Base-by-base conservation (phyloP, 805 yeast genomes). In the Candida koratica region DNA sequence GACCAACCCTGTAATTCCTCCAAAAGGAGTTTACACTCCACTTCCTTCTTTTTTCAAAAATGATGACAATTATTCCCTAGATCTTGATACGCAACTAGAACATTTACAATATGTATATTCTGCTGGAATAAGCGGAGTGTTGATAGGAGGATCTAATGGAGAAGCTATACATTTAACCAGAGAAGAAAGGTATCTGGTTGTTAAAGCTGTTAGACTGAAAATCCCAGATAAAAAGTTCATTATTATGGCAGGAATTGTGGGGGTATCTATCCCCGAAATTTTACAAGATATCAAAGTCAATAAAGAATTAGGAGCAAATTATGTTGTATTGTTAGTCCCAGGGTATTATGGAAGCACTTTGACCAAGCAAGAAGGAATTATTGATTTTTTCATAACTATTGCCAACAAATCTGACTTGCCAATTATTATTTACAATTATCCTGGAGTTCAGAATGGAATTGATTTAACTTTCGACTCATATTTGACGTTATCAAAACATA, bases 61-160 rank as follows among this genome's bases (percentile, higher is more conserved):
- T 28, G 67, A 64, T 38, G 58, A 58, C 13, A 77, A 73, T 46
- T 49, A 51, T 28, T 32, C 42, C 7, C 14, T 43, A 5, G 46
- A 43, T 32, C 28, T 37, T 12, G 75, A 64, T 4, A 51, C 77
- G 17, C 75, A 69, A 48, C 52, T 66, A 32, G 51, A 58, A 30
- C 78, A 73, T 45, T 67, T 74, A 18, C 58, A 62, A 25, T 61
- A 47, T 48, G 53, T 75, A 25, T 52, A 63, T 28, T 48, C 58
- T 13, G 56, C 54, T 38, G 79, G 79, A 6, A 65, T 75, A 36
- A 43, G 53, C 26, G 81, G 81, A 19, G 53, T 69, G 4, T 73
- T 72, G 11, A 46, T 73, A 2, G 60, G 71, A 47, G 80, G 80
- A 5, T 71, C 78, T 22, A 75, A 77, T 12, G 81, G 80, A 27